Percentiles rank a stretch among this genome's conserved stretches.
Evolutionary conservation across 441 rosid species (phyloP).

Genomic region (Rhodomyrtus psidioides): DNA sequence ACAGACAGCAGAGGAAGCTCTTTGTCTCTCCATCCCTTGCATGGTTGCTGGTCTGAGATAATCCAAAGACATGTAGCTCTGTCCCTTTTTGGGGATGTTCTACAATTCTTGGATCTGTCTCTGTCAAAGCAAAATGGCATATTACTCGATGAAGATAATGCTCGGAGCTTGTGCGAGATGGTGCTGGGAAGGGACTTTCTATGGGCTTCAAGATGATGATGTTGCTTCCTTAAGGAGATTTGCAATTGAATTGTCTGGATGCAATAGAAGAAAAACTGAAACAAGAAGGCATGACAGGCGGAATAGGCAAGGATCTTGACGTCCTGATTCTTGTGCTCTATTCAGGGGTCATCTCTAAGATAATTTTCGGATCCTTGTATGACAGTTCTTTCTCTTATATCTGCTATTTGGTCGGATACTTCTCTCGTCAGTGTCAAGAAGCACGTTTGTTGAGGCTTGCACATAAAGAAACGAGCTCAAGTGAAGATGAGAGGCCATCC

Average conservation of each 20-base stretch:
- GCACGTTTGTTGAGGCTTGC: conserved; percentile 16
- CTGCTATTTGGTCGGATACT: conserved; percentile 66
- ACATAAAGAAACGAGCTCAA: conserved; percentile 12
- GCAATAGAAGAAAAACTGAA: conserved; percentile 60
- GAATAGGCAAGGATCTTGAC: conserved; percentile 38
- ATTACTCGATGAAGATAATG: conserved; percentile 55
- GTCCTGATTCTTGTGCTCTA: conserved; percentile 50
- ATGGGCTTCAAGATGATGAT: conserved; percentile 55
- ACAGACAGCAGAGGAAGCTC: conserved; percentile 31
- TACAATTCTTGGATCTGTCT: conserved; percentile 57
- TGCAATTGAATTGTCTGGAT: conserved; percentile 44
- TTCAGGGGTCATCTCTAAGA: conserved; percentile 48
- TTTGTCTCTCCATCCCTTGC: conserved; percentile 57
- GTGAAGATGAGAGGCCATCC: conserved; percentile 3
- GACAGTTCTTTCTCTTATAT: conserved; percentile 57
- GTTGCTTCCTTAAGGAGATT: conserved; percentile 59
- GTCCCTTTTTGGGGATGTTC: conserved; percentile 30
- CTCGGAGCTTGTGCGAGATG: conserved; percentile 34
- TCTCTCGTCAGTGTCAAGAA: conserved; percentile 67
- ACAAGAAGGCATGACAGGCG: conserved; percentile 43
- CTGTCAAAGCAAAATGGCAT: conserved; percentile 37
- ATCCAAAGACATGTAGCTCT: conserved; percentile 34
- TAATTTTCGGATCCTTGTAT: conserved; percentile 36
- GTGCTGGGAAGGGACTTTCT: conserved; percentile 31
- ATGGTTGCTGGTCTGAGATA: conserved; percentile 68